These are phyloP conservation scores for Apiospora arundinis DNA, from an alignment of 2,329 filamentous ascomycete species.

Conservation along the genomic window DNA sequence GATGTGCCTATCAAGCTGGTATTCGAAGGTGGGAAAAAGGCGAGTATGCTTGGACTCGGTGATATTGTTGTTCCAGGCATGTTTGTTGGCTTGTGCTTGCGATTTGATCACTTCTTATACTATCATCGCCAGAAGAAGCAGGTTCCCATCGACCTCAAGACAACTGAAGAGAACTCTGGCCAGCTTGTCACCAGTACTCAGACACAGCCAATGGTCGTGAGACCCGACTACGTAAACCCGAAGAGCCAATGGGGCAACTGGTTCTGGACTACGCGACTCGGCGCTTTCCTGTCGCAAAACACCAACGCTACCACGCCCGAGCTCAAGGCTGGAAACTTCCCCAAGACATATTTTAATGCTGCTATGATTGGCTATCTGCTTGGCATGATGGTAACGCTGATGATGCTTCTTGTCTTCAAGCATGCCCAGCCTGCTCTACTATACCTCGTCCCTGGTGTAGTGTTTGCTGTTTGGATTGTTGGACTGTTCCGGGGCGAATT, in stretches of 20 bases:
- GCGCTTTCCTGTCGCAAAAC: slow-evolving; percentile 33
- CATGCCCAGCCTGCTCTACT: slow-evolving; percentile 90
- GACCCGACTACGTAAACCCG: slow-evolving; percentile 61
- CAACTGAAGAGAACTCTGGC: slow-evolving; percentile 39
- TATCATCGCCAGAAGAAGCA: slow-evolving; percentile 73
- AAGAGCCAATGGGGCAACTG: slow-evolving; percentile 82
- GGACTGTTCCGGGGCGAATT: slow-evolving; percentile 75
- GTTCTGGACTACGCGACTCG: slow-evolving; percentile 70
- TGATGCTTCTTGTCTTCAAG: slow-evolving; percentile 77
- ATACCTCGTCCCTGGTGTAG: slow-evolving; percentile 88
- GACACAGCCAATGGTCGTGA: slow-evolving; percentile 54
- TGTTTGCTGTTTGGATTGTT: slow-evolving; percentile 77
- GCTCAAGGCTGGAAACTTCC: slow-evolving; percentile 61
- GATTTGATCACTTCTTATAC: slow-evolving; percentile 89
- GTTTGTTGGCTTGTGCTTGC: slow-evolving; percentile 83
- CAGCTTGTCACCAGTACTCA: slow-evolving; percentile 43
- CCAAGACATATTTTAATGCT: slow-evolving; percentile 85
- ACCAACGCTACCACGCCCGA: slow-evolving; percentile 42
- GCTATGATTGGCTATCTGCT: slow-evolving; percentile 77
- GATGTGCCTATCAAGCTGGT: slow-evolving; percentile 94
- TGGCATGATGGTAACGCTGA: slow-evolving; percentile 79
- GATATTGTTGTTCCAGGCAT: slow-evolving; percentile 94
- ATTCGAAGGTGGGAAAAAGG: slow-evolving; percentile 70
- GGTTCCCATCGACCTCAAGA: slow-evolving; percentile 45
- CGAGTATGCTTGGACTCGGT: slow-evolving; percentile 88